Conservation (phyloP, 208 protist species). For the Trypanosoma rangeli region DNA sequence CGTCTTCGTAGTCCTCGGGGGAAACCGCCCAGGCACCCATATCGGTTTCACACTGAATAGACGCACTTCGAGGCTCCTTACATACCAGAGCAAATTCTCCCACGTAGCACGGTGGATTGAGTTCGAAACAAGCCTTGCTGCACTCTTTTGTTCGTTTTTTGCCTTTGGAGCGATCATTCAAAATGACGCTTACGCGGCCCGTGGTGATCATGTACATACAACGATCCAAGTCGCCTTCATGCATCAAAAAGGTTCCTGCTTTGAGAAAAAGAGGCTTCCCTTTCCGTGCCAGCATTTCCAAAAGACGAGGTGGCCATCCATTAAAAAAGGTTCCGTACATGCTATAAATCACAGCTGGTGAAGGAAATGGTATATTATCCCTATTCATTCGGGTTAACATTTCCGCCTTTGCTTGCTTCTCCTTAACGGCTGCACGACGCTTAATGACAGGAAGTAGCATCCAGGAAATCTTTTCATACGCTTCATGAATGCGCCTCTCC, state of each 20-base stretch:
- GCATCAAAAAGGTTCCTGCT: slow-evolving; percentile 77
- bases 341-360: slow-evolving; percentile 70
- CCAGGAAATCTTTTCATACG: slow-evolving; percentile 62
- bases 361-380: slow-evolving; percentile 75
- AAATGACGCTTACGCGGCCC: slow-evolving; percentile 65
- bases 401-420: slow-evolving; percentile 31
- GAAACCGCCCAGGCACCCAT: slow-evolving; percentile 78
- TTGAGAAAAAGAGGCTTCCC: slow-evolving; percentile 62
- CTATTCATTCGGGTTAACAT: slow-evolving; percentile 53
- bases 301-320: slow-evolving; percentile 65
- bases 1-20: slow-evolving; percentile 82
- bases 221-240: slow-evolving; percentile 86
- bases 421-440: slow-evolving; percentile 47
- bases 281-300: slow-evolving; percentile 69
- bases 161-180: slow-evolving; percentile 62
- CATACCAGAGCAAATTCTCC: slow-evolving; percentile 90
- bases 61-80: slow-evolving; percentile 83
- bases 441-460: slow-evolving; percentile 71
- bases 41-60: slow-evolving; percentile 85
- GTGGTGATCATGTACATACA: slow-evolving; percentile 89
- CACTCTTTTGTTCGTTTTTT: slow-evolving; percentile 81
- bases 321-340: slow-evolving; percentile 87
- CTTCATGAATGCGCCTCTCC: slow-evolving; percentile 68
- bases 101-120: slow-evolving; percentile 85
- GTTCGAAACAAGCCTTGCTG: slow-evolving; percentile 60